phyloP scores from a whole-genome alignment of 495 filamentous ascomycete genomes.

The Emericellopsis terricola region DNA sequence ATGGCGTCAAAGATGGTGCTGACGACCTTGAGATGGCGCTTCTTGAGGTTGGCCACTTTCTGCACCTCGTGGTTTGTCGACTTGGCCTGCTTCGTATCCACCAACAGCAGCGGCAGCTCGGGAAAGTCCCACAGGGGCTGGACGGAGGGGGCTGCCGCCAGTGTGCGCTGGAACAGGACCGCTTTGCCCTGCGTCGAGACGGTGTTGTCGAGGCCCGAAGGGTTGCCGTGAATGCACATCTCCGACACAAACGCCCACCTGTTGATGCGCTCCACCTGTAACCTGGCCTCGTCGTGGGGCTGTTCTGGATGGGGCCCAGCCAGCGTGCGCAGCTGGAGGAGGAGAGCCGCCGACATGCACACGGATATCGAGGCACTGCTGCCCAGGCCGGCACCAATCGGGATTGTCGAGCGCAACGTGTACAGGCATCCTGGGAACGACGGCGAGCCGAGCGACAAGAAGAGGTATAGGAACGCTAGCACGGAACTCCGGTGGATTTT shows the following conservation, averaged over 20 bases:
- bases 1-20: constrained; percentile 67
- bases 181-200: constrained; percentile 84
- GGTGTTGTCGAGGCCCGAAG: constrained; percentile 95
- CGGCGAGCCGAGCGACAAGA: constrained; percentile 66
- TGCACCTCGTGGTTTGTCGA: constrained; percentile 71
- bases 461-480: constrained; percentile 78
- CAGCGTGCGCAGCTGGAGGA: constrained; percentile 75
- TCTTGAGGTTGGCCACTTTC: constrained; percentile 59
- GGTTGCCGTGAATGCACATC: constrained; percentile 92
- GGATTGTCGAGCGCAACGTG: constrained; percentile 84
- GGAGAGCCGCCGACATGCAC: constrained; percentile 69
- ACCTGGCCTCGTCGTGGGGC: constrained; percentile 55
- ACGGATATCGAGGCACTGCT: constrained; percentile 87
- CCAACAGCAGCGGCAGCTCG: constrained; percentile 71
- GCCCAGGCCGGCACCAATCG: constrained; percentile 79
- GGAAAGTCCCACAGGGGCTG: constrained; percentile 69
- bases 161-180: constrained; percentile 78
- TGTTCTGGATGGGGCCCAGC: constrained; percentile 82
- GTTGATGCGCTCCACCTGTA: constrained; percentile 87
- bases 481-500: constrained; percentile 71
- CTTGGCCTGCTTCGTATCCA: constrained; percentile 69
- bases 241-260: constrained; percentile 95
- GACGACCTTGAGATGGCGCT: constrained; percentile 50
- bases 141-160: constrained; percentile 58
- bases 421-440: constrained; percentile 68